Conservation (phyloP, 1,284 basidiomycete genomes). For the Naganishia sp. region DNA sequence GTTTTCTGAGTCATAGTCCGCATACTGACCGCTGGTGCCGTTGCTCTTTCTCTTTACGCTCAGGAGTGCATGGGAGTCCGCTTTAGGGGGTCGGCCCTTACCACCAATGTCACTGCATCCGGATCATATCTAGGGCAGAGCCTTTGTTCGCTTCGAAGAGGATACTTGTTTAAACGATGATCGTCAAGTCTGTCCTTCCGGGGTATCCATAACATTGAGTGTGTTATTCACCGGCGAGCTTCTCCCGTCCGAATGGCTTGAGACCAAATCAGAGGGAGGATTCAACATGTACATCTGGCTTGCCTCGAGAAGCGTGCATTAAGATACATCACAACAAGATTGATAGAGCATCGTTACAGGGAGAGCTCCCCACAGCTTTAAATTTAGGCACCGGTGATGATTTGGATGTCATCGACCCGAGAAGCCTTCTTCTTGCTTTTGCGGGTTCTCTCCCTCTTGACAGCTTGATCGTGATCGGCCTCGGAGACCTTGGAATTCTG, state of each 20-base stretch:
- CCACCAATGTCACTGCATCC: constrained; percentile 14
- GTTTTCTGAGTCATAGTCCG: background rate
- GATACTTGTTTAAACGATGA: no score
- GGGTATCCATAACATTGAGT: no score
- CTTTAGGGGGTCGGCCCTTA: constrained; percentile 4
- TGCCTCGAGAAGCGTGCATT: background rate
- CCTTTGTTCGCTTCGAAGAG: no score
- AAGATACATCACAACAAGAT: background rate
- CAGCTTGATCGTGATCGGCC: no score
- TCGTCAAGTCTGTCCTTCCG: no score
- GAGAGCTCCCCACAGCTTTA: no score
- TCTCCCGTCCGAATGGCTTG: no score
- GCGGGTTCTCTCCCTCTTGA: background rate
- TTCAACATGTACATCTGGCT: no score
- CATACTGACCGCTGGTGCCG: background rate
- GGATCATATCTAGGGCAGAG: no score
- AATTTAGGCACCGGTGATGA: background rate
- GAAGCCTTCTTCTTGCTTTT: constrained; percentile 1
- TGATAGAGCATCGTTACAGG: background rate
- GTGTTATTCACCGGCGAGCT: no score
- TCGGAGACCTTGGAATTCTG: no score
- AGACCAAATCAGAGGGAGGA: no score
- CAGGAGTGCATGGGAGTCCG: constrained; percentile 27
- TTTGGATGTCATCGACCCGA: constrained; percentile 8
- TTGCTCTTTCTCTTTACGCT: background rate